Base-by-base conservation (phyloP, 352 stramenopile genomes). In the Phytophthora tentaculata region DNA sequence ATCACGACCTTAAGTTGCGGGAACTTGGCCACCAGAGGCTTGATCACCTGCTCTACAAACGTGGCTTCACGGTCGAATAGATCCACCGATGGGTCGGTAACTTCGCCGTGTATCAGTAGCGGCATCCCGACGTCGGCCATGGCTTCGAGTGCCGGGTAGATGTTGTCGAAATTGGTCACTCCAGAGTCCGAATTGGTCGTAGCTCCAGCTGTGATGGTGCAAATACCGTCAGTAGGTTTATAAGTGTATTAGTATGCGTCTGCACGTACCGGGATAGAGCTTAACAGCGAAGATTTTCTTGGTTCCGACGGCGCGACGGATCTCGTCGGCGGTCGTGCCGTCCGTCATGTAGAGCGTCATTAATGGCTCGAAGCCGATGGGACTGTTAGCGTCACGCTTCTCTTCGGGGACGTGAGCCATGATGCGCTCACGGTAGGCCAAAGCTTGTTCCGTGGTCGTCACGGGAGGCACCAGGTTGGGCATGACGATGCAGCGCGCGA, bases 271-370 rank as follows among this genome's bases (percentile, higher is more conserved):
- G 19, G 98, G 98, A 78, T 99, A 99, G 43, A 99, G 95, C 77
- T 99, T 99, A 70, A 97, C 97, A 9, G 95, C 97, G 57, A 97
- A 88, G 41, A 99, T 91, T 26, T 94, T 81, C 39, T 88, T 90
- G 5, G 88, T 97, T 13, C 84, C 84, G 48, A 91, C 84, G 1
- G 98, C 97, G 50, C 86, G 91, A 29, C 74, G 66, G 72, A 99
- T 99, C 78, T 99, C 97, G 56, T 99, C 94, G 7, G 95, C 79
- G 1, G 93, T 95, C 7, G 97, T 99, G n/a, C 94, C 89, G 73
- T 99, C 98, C 6, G 97, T 99, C 61, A 99, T 89, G 82, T 99
- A 99, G 43, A 99, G 83, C 61, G 96, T 98, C 94, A 98, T 98
- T 24, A 99, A 80, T 29, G 97, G 97, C 77, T 97, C 76, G 69